Percentiles rank a stretch among this genome's conserved stretches.
phyloP scores from a whole-genome alignment of 768 basidiomycete genomes.

The Suillus cothurnatus region DNA sequence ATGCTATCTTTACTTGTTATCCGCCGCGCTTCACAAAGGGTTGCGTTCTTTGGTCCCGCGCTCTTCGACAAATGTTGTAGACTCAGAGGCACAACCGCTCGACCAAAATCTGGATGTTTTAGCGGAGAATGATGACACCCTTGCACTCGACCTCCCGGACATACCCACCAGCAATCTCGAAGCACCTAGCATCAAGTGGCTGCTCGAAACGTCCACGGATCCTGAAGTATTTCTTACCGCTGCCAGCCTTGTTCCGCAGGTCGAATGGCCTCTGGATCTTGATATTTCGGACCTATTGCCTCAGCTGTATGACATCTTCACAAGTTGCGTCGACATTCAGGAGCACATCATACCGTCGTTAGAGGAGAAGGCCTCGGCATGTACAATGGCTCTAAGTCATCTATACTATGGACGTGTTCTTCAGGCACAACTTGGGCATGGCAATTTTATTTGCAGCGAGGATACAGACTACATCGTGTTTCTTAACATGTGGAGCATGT shows the following conservation, averaged over 20 bases:
- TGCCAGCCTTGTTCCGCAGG: conserved; percentile 10
- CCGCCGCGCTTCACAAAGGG: not conserved
- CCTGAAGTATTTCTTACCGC: conserved; percentile 10
- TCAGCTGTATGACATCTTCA: not conserved
- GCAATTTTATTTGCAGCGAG: not conserved
- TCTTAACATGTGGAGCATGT: fast-evolving
- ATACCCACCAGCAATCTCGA: not conserved
- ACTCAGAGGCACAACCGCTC: not conserved
- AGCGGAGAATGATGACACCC: not conserved
- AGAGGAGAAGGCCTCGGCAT: not conserved
- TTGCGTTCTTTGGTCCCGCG: not conserved
- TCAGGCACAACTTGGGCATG: not conserved
- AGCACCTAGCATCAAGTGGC: conserved; percentile 15
- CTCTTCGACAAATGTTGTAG: not conserved
- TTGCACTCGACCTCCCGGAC: not conserved
- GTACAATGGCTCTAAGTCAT: not conserved
- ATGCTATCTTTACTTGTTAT: not conserved
- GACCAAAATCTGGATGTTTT: not conserved
- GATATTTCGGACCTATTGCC: not conserved
- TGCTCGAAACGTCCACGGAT: conserved; percentile 19
- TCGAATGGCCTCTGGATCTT: conserved; percentile 15
- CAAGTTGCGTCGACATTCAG: not conserved
- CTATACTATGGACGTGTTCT: not conserved
- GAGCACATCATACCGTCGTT: not conserved
- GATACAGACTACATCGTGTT: not conserved